Evolutionary conservation across 2,329 filamentous ascomycete species (phyloP).

Genomic region (Alternaria ventricosa): DNA sequence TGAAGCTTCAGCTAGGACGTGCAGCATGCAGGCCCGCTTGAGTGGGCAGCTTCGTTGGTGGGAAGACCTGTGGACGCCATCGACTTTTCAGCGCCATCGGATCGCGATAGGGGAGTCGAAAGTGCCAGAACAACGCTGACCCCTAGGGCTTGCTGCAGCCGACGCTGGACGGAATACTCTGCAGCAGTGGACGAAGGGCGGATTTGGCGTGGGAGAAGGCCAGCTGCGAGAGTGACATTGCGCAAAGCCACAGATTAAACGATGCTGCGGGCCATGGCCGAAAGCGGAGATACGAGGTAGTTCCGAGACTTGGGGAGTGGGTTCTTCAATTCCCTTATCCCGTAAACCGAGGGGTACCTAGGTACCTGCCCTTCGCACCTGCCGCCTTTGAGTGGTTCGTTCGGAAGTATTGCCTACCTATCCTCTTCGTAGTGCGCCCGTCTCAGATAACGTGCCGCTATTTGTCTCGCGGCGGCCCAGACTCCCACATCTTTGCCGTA

Average conservation of each 20-base stretch:
- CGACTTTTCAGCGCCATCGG: constrained; percentile 32
- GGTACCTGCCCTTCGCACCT: constrained; percentile 31
- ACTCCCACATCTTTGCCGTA: constrained; percentile 16
- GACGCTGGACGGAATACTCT: background rate
- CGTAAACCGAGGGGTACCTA: constrained; percentile 28
- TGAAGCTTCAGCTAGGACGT: constrained; percentile 29
- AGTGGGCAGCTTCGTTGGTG: constrained; percentile 27
- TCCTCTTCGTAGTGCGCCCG: constrained; percentile 17
- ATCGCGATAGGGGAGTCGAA: constrained; percentile 19
- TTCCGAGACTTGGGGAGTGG: constrained; percentile 20
- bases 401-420: constrained; percentile 21
- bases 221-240: background rate
- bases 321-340: constrained; percentile 21
- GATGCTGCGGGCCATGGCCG: constrained; percentile 19
- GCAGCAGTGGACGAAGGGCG: background rate
- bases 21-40: constrained; percentile 39
- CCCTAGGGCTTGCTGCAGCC: constrained; percentile 9
- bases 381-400: constrained; percentile 32
- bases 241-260: background rate
- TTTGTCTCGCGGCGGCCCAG: constrained; percentile 12
- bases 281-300: constrained; percentile 28
- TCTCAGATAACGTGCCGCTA: constrained; percentile 28
- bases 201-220: background rate
- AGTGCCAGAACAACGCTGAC: constrained; percentile 3
- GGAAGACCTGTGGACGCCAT: constrained; percentile 25